Evolutionary conservation across 371 early-diverging fungal genomes (phyloP), one percentile per base, ranked within the genome.

Genomic region (Mucor sp.): DNA sequence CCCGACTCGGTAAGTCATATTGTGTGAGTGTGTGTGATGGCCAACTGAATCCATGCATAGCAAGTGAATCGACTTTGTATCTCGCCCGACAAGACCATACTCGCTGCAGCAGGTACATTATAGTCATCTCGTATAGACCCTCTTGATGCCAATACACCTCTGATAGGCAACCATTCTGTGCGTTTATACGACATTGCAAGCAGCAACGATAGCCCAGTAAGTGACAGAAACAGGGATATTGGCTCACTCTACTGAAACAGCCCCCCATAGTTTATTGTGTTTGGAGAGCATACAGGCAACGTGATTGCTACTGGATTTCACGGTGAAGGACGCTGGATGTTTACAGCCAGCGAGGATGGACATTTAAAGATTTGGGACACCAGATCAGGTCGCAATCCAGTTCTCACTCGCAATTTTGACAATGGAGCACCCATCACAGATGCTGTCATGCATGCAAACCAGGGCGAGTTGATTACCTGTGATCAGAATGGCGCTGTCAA

Each of bases 61-160:
- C 97, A 97, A 91, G 95, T 98, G 56, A 98, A 98, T 80, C 84
- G 92, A 62, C 83, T 97, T 67, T 91, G 94, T 48, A 93, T 98
- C 30, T 95, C 97, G 15, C 95, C 95, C 28, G 96, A 98, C 75
- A 97, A 97, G 74, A 90, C 94, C 28, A 93, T 89, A 71, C 80
- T 98, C 8, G 97, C 95, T 15, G 97, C 96, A 21, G 97, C 96
- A 37, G 97, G 97, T 88, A 87, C 70, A 58, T 8, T 12, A 39
- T 19, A 19, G 19, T 19, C 17, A 47, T 47, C 19, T 19, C n/a
- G n/a, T n/a, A n/a, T n/a, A n/a, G n/a, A n/a, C n/a, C 30, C 30
- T 30, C 30, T n/a, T n/a, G 9, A 11, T 23, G 19, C 21, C 25
- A 48, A 60, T 6, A 30, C 8, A 2, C 43, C 59, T 25, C 58